A percentile compares a stretch with the other conserved stretches of the same genome.
Conservation (phyloP, 768 basidiomycete species). For the Trametes villosa region DNA sequence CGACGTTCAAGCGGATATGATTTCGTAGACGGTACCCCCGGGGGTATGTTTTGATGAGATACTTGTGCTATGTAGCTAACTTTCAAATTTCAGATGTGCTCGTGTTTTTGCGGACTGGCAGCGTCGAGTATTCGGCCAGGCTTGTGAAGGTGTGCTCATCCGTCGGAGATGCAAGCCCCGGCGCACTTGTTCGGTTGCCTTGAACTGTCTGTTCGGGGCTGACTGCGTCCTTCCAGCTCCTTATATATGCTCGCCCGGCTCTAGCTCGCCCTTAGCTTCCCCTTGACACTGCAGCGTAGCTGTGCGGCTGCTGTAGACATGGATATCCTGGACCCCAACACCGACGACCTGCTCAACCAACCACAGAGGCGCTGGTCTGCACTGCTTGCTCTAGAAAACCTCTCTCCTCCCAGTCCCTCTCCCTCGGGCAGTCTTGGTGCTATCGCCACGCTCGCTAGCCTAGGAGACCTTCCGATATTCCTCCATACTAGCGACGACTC, state of each 20-base stretch:
- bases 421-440: conserved; percentile 25
- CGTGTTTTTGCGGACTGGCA: too few species aligned
- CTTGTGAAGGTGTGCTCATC: too few species aligned
- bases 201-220: neutral
- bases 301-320: conserved; percentile 6
- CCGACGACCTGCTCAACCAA: neutral
- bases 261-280: too few species aligned
- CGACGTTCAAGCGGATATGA: too few species aligned
- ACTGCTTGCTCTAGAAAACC: conserved; percentile 27
- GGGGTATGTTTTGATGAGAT: too few species aligned
- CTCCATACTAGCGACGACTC: conserved; percentile 21
- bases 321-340: too few species aligned
- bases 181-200: neutral
- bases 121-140: too few species aligned
- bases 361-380: conserved; percentile 28
- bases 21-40: too few species aligned
- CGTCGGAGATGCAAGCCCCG: neutral
- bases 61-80: too few species aligned
- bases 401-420: conserved; percentile 31
- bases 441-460: conserved; percentile 26
- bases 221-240: neutral
- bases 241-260: neutral
- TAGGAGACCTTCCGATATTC: conserved; percentile 35
- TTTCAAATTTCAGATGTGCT: too few species aligned
- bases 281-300: conserved; percentile 6